Evolutionary conservation across 441 rosid species (phyloP), one percentile per base, ranked within the genome.

Genomic region (Aquilaria agallochum): DNA sequence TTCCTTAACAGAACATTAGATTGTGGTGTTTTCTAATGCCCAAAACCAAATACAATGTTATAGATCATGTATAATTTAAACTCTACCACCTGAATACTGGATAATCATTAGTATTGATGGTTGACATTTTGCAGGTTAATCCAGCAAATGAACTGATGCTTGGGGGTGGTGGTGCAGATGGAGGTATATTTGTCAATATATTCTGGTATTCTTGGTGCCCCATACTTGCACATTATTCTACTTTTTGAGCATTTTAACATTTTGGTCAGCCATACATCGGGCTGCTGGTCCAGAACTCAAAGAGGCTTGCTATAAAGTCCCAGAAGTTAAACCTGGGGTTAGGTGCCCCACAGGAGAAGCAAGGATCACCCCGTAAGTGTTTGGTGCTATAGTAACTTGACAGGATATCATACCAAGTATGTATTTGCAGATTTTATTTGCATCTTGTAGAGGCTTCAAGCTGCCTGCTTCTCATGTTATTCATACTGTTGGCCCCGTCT

Each of bases 101-200:
- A 40, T 7, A 40, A 40, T 40, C 45, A 40, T 7, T 2, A 6
- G 45, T 40, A 10, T 40, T 40, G 45, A 40, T 40, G 45, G 9
- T 31, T 60, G 32, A 32, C 12, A 47, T 45, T 56, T 55, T 65
- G 11, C 54, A 91, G 97, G 96, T 81, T 2, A 84, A 74, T 76
- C 95, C 96, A 12, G 98, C 97, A 44, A 90, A 92, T 63, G 87
- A 73, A 72, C 74, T 68, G 59, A 92, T 92, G 98, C 79, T 92
- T 60, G 96, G 98, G 62, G 98, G 98, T 59, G 95, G 88, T 69
- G 98, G 96, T 45, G 98, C 92, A 0, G 96, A 92, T 76, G 96
- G 98, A 81, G 94, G 96, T 87, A 73, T 2, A 45, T 31, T 20
- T 42, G 11, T 50, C 48, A 46, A 30, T 53, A 20, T 20, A 46